These are phyloP conservation scores for Lactifluus subvellereus DNA, from an alignment of 768 basidiomycete species.

Conservation along the genomic window DNA sequence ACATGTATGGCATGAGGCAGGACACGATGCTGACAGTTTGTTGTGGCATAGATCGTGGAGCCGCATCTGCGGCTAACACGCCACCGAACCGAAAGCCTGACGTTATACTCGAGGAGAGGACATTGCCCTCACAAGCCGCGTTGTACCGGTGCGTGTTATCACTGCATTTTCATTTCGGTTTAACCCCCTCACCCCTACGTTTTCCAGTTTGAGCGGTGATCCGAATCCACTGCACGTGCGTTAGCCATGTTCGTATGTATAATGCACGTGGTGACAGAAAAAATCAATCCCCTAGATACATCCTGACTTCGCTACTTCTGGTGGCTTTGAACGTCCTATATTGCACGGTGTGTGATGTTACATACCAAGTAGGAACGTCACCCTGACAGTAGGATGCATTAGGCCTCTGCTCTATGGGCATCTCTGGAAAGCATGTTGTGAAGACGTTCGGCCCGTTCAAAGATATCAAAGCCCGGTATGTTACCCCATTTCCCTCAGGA, in stretches of 20 bases:
- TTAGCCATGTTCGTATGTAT: constrained; percentile 7
- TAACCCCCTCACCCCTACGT: constrained; percentile 1
- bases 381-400: not conserved
- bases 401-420: constrained; percentile 88
- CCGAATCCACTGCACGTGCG: constrained; percentile 83
- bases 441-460: constrained; percentile 80
- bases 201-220: constrained; percentile 77
- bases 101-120: constrained; percentile 84
- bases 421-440: constrained; percentile 87
- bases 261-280: not conserved
- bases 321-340: constrained; percentile 91
- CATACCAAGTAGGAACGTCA: not conserved
- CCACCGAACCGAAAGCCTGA: constrained; percentile 84
- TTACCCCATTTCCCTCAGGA: not conserved
- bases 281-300: constrained; percentile 51
- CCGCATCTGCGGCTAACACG: constrained; percentile 75
- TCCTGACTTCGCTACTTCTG: constrained; percentile 89
- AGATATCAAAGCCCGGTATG: constrained; percentile 92
- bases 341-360: constrained; percentile 47
- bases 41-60: constrained; percentile 65
- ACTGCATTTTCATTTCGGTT: not conserved
- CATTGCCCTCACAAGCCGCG: constrained; percentile 74
- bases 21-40: not conserved
- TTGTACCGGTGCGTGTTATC: constrained; percentile 65
- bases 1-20: not conserved